These are phyloP conservation scores for Sporothrix schenckii DNA, from an alignment of 2,329 filamentous ascomycete species.

Conservation along the genomic window DNA sequence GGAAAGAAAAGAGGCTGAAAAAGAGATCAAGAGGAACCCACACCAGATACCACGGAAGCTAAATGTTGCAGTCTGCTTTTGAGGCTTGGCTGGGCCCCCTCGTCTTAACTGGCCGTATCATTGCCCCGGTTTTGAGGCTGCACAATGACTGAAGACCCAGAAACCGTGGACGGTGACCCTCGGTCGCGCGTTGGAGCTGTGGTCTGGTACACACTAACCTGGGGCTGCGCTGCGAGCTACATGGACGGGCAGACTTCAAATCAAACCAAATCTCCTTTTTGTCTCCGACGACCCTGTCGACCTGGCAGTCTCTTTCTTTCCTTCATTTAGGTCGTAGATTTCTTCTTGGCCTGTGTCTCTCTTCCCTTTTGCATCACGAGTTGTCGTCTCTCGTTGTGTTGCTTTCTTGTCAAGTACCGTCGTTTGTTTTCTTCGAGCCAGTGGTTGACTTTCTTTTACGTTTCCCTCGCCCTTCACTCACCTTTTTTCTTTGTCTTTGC, in stretches of 20 bases:
- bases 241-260: slow-evolving; percentile 7
- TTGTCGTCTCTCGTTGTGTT: slow-evolving; percentile 1
- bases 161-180: slow-evolving; percentile 9
- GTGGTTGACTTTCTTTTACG: not conserved
- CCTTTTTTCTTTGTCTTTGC: not conserved
- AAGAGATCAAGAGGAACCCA: slow-evolving; percentile 10
- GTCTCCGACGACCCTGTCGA: not conserved
- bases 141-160: slow-evolving; percentile 6
- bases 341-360: not conserved
- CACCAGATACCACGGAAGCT: not conserved
- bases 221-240: not conserved
- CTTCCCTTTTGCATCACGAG: not conserved
- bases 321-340: not conserved
- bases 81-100: slow-evolving; percentile 11
- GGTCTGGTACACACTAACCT: not conserved
- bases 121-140: slow-evolving; percentile 9
- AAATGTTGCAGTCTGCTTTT: slow-evolving; percentile 9
- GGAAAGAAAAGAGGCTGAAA: not conserved
- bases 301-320: slow-evolving; percentile 12
- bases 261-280: slow-evolving; percentile 21
- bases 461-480: not conserved
- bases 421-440: not conserved
- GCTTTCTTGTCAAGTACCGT: not conserved
- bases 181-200: not conserved
- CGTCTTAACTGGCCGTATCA: slow-evolving; percentile 2